Evolutionary conservation across 345 rosid species (phyloP).

Genomic region (Populus deltoides): DNA sequence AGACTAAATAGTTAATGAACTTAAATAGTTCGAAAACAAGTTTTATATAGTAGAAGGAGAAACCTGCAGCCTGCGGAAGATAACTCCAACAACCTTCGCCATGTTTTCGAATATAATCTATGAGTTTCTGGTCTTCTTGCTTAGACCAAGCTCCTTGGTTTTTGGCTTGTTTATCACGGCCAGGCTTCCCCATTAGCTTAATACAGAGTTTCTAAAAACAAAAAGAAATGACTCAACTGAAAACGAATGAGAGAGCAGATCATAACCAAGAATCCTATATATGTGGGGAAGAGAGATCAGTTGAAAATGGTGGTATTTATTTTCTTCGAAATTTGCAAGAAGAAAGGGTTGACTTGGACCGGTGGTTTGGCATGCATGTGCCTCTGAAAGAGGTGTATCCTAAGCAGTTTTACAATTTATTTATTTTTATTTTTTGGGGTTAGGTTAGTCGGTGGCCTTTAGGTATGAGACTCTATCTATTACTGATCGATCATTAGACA

Average conservation of each 20-base stretch:
- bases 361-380: constrained; percentile 44
- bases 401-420: background rate
- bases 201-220: background rate
- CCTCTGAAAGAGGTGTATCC: background rate
- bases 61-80: constrained; percentile 63
- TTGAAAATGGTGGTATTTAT: background rate
- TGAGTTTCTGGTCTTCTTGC: constrained; percentile 64
- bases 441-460: constrained; percentile 28
- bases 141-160: constrained; percentile 65
- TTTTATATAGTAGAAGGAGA: background rate
- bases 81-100: constrained; percentile 69
- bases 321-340: background rate
- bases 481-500: background rate
- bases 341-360: constrained; percentile 46
- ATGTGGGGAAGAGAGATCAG: background rate
- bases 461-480: constrained; percentile 26
- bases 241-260: background rate
- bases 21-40: background rate
- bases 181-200: constrained; percentile 51
- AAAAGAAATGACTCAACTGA: background rate
- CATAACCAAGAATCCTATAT: background rate
- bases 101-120: constrained; percentile 47
- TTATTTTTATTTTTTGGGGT: background rate
- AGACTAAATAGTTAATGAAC: no score
- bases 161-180: constrained; percentile 52